Conservation (phyloP, 306 rosid genomes). For the Cicer chorassanicum region DNA sequence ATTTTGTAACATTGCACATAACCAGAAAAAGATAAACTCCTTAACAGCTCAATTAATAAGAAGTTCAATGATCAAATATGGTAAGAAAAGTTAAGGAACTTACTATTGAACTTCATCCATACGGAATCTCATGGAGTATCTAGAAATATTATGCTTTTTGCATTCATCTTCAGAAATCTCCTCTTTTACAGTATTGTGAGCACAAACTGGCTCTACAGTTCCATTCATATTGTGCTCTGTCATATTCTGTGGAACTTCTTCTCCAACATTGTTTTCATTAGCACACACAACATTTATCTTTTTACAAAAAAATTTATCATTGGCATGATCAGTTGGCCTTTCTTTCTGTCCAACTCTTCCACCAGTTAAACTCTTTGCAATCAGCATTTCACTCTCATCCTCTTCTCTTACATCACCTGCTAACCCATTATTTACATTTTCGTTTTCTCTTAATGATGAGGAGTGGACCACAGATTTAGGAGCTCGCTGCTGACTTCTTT, state of each 20-base stretch:
- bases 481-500: slow-evolving; percentile 43
- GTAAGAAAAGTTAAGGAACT: slow-evolving; percentile 43
- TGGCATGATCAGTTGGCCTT: slow-evolving; percentile 37
- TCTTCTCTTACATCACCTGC: slow-evolving; percentile 42
- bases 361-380: slow-evolving; percentile 40
- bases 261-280: slow-evolving; percentile 43
- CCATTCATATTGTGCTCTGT: slow-evolving; percentile 37
- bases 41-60: slow-evolving; percentile 18
- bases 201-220: slow-evolving; percentile 40
- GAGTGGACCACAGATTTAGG: slow-evolving; percentile 31
- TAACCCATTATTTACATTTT: slow-evolving; percentile 32
- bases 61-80: slow-evolving; percentile 7
- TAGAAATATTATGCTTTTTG: slow-evolving; percentile 43
- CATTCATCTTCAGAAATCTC: slow-evolving; percentile 44
- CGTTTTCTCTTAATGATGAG: slow-evolving; percentile 42
- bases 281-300: slow-evolving; percentile 26
- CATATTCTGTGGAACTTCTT: slow-evolving; percentile 39
- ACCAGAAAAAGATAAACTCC: slow-evolving; percentile 34
- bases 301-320: slow-evolving; percentile 40
- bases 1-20: slow-evolving; percentile 7
- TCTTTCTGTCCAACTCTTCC: slow-evolving; percentile 41
- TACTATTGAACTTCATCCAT: slow-evolving; percentile 43
- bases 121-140: slow-evolving; percentile 44
- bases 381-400: slow-evolving; percentile 42
- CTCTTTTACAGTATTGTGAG: slow-evolving; percentile 40